A percentile compares a stretch with the other conserved stretches of the same genome.
Conservation (phyloP, 31 red algal species). For the Porphyra umbilicalis region DNA sequence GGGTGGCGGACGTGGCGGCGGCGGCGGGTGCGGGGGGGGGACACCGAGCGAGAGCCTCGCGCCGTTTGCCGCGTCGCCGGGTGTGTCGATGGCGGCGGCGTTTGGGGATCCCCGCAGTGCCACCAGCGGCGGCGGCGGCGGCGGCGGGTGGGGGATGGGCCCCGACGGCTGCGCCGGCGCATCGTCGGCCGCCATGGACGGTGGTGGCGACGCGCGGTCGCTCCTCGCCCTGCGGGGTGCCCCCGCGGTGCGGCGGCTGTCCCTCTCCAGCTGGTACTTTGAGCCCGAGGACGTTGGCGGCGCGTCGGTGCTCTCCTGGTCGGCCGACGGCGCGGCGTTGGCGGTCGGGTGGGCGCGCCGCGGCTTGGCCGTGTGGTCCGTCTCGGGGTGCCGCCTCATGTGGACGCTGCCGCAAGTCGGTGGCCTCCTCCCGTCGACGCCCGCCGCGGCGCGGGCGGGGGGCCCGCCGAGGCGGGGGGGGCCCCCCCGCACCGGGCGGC, state of each 20-base stretch:
- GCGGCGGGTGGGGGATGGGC: neutral
- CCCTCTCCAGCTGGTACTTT: conserved; percentile 76
- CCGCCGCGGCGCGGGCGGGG: conserved; percentile 17
- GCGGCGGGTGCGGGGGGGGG: neutral
- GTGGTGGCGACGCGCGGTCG: neutral
- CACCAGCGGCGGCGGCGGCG: neutral
- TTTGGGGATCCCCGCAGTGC: neutral
- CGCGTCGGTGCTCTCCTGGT: conserved; percentile 64
- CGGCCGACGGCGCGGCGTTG: conserved; percentile 70
- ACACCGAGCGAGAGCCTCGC: neutral
- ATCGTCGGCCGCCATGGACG: neutral
- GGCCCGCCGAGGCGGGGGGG: neutral
- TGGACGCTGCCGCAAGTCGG: conserved; percentile 77
- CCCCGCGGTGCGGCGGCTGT: conserved; percentile 42
- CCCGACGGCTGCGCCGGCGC: neutral
- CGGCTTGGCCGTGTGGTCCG: conserved; percentile 86
- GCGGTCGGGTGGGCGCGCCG: conserved; percentile 76
- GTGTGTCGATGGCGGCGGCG: neutral
- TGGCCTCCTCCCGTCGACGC: conserved; percentile 31
- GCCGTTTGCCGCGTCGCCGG: neutral
- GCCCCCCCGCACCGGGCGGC: too few species aligned
- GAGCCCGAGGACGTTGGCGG: conserved; percentile 47
- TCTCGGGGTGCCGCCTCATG: conserved; percentile 79
- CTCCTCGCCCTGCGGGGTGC: neutral
- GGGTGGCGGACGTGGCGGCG: conserved; percentile 5